Conservation (phyloP, 78 protist genomes). For the Dictyostelium capitatum region DNA sequence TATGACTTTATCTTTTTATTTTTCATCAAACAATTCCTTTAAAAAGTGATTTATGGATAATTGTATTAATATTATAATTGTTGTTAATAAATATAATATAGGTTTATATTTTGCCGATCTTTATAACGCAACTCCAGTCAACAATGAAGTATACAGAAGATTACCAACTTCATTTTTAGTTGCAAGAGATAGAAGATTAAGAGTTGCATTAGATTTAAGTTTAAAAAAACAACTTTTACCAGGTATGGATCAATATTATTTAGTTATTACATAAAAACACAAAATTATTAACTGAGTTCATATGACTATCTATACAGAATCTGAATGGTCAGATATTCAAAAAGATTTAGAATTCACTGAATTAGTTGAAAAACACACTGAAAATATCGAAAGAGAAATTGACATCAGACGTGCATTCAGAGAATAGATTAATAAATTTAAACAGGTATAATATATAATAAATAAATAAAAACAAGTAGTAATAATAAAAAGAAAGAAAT, state of each 20-base stretch:
- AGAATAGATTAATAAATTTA: conserved; percentile 25
- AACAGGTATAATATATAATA: not conserved
- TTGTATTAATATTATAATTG: not conserved
- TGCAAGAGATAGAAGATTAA: conserved; percentile 74
- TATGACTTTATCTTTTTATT: too few relatives aligned
- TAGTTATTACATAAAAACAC: too few relatives aligned
- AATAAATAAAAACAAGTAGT: not conserved
- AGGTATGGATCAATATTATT: conserved; percentile 19
- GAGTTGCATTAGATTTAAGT: conserved; percentile 58
- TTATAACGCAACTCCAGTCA: conserved; percentile 61
- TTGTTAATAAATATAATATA: not conserved
- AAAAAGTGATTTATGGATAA: not conserved
- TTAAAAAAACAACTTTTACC: conserved; percentile 52
- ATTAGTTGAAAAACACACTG: conserved; percentile 1
- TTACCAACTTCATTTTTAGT: conserved; percentile 29
- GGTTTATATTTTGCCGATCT: conserved; percentile 80
- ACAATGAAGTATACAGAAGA: conserved; percentile 61
- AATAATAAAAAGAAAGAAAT: not conserved
- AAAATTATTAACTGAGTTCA: too few relatives aligned
- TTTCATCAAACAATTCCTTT: not conserved
- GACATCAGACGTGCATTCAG: conserved; percentile 61
- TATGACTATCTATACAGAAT: too few relatives aligned
- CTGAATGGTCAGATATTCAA: conserved; percentile 48
- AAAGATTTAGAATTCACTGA: conserved; percentile 47
- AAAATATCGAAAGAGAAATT: conserved; percentile 32